Base-by-base conservation (phyloP, 2,329 filamentous ascomycete species). In the Byssothecium circinans region DNA sequence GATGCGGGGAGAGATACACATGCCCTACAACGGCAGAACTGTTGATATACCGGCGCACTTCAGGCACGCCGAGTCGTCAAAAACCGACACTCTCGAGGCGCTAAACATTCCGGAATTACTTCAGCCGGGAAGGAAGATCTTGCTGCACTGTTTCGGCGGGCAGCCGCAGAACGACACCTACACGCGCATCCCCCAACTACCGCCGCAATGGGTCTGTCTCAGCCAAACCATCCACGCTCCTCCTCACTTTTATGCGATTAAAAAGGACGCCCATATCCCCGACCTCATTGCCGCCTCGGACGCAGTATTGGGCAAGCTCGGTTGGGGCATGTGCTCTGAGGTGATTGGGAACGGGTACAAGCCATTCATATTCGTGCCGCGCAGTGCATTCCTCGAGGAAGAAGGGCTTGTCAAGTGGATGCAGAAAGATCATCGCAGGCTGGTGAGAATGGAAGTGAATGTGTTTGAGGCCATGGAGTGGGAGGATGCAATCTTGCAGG, bases 271-370 rank as follows among this genome's bases (percentile, higher is more conserved):
- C 14, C 22, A 40, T 15, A 40, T 40, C 6, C 38, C 25, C 11
- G 17, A 30, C 12, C 39, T 41, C 15, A 41, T 41, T 22, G 23
- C 39, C 12, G 39, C 39, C 15, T 30, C 22, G 10, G 39, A 41
- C 17, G 39, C 25, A 8, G 25, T 41, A 12, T n/a, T 41, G 4
- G 39, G 39, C 7, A 41, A 41, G 39, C 25, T 41, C 4, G 39
- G 39, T 14, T 41, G 39, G 39, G 25, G 25, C 2, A 41, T 41
- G 39, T 41, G 39, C 39, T 41, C 39, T 10, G 39, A 41, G 25
- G 25, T 41, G 15, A 27, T 41, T 11, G 39, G 39, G 2, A 41
- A 41, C n/a, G 39, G 39, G n/a, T 19, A 30, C 12, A 29, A 30
- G 39, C 39, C 39, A 10, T 41, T 41, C 27, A 32, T 41, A 4